A percentile compares a stretch with the other conserved stretches of the same genome.
Conservation (phyloP, 805 yeast species). For the Jamesozyma lodderae region DNA sequence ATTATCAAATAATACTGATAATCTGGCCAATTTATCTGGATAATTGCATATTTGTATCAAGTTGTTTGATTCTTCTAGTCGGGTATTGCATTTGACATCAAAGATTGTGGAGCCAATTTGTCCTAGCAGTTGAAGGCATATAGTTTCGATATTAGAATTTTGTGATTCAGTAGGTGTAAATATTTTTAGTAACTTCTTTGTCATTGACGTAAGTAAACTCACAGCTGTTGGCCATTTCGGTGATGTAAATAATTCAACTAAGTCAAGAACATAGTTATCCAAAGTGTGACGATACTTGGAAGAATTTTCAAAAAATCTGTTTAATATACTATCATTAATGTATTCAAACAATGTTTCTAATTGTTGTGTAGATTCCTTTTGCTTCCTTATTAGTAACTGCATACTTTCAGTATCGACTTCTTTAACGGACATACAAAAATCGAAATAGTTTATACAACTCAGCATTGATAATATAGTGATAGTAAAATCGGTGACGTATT, state of each 20-base stretch:
- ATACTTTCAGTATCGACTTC: constrained; percentile 2
- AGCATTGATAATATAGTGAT: constrained; percentile 20
- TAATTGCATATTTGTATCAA: constrained; percentile 18
- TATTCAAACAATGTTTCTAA: constrained; percentile 14
- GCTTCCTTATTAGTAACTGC: constrained; percentile 2
- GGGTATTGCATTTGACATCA: constrained; percentile 17
- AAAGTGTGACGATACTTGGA: constrained; percentile 32
- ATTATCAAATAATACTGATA: constrained; percentile 10
- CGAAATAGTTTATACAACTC: constrained; percentile 17
- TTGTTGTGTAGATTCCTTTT: constrained; percentile 3
- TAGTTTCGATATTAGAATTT: constrained; percentile 38
- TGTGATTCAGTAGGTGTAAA: constrained; percentile 33
- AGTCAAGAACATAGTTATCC: constrained; percentile 50
- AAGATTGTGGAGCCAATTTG: constrained; percentile 45
- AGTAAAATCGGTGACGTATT: constrained; percentile 24
- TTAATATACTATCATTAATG: constrained; percentile 19
- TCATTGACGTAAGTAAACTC: constrained; percentile 37
- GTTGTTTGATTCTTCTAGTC: constrained; percentile 12
- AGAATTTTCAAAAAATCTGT: constrained; percentile 21
- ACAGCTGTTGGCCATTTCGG: constrained; percentile 63
- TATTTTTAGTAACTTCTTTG: constrained; percentile 35
- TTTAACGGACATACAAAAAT: constrained; percentile 1
- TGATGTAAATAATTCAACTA: constrained; percentile 37
- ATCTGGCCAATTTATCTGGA: constrained; percentile 16
- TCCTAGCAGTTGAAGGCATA: constrained; percentile 54